Evolutionary conservation across 495 filamentous ascomycete species (phyloP).

Genomic region (Ascobolus immersus): DNA sequence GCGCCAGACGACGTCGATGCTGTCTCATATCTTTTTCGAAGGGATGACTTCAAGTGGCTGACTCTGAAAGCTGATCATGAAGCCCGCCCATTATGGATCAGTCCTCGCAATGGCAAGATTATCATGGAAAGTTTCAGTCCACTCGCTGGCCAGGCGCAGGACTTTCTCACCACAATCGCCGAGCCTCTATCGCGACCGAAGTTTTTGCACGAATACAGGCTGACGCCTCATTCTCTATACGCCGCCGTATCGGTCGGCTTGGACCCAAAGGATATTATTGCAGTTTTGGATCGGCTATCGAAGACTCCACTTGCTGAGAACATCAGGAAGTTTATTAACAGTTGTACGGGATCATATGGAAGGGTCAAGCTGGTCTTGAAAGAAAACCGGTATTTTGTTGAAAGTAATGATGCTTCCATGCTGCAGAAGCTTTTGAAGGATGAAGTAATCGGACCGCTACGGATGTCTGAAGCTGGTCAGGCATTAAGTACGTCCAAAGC

Average conservation of each 20-base stretch:
- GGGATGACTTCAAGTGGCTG: conserved; percentile 59
- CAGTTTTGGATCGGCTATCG: conserved; percentile 57
- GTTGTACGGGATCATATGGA: conserved; percentile 69
- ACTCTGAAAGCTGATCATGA: conserved; percentile 66
- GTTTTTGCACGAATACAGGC: conserved; percentile 74
- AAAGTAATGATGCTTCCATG: conserved; percentile 64
- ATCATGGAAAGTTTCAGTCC: conserved; percentile 91
- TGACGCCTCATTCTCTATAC: conserved; percentile 81
- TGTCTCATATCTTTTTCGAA: conserved; percentile 26
- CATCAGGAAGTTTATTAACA: conserved; percentile 56
- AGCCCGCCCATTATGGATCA: conserved; percentile 76
- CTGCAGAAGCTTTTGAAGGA: conserved; percentile 60
- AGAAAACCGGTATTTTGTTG: conserved; percentile 78
- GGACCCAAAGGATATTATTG: conserved; percentile 67
- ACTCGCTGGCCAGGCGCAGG: conserved; percentile 57
- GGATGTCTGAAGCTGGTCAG: conserved; percentile 32
- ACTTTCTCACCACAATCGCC: conserved; percentile 86
- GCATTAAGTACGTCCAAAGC: conserved; percentile 56
- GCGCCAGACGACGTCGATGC: too few species aligned
- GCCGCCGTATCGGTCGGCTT: conserved; percentile 83
- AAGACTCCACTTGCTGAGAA: conserved; percentile 59
- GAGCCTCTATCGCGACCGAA: conserved; percentile 73
- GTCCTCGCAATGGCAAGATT: conserved; percentile 57
- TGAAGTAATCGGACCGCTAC: conserved; percentile 36
- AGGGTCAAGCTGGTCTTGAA: conserved; percentile 91